phyloP scores from a whole-genome alignment of 139 green algal species.

The Tetradesmus obliquus region DNA sequence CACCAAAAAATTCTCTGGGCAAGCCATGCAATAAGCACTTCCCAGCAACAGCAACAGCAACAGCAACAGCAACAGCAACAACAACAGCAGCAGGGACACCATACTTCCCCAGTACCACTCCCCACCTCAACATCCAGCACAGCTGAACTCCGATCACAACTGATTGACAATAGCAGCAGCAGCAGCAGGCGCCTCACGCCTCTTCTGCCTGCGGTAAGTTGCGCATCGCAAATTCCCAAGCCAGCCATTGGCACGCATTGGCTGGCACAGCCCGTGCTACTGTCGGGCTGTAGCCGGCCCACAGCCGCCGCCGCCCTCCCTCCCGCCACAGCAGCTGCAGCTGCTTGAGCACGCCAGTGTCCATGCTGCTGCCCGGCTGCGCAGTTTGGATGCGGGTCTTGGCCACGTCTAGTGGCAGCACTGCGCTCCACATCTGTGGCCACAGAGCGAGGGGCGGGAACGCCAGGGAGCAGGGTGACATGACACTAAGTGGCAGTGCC shows the following conservation, averaged over 20 bases:
- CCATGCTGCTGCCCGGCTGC: conserved; percentile 60
- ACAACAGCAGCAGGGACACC: too few species aligned
- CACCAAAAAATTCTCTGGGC: too few species aligned
- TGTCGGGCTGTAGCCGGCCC: conserved; percentile 72
- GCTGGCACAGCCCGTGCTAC: conserved; percentile 82
- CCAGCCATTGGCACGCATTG: conserved; percentile 77
- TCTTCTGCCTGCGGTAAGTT: conserved; percentile 8
- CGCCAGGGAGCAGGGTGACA: too few species aligned
- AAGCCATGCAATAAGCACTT: too few species aligned
- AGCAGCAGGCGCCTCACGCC: too few species aligned
- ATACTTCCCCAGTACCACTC: too few species aligned
- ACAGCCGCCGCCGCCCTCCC: conserved; percentile 66
- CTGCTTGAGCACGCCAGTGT: conserved; percentile 65
- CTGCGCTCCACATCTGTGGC: conserved; percentile 67
- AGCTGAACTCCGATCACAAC: too few species aligned
- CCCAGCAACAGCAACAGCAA: too few species aligned
- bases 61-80: too few species aligned
- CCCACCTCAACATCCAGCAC: too few species aligned
- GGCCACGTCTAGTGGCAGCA: conserved; percentile 84
- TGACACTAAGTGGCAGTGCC: too few species aligned
- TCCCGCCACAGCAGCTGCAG: conserved; percentile 59
- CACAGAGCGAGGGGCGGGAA: not conserved
- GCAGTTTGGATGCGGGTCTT: conserved; percentile 88
- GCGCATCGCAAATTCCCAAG: conserved; percentile 29
- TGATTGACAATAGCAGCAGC: too few species aligned